A percentile compares a stretch with the other conserved stretches of the same genome.
These are phyloP conservation scores for Saccharum hybrid DNA, from an alignment of 202 grass and related monocot genomes.

Conservation along the genomic window DNA sequence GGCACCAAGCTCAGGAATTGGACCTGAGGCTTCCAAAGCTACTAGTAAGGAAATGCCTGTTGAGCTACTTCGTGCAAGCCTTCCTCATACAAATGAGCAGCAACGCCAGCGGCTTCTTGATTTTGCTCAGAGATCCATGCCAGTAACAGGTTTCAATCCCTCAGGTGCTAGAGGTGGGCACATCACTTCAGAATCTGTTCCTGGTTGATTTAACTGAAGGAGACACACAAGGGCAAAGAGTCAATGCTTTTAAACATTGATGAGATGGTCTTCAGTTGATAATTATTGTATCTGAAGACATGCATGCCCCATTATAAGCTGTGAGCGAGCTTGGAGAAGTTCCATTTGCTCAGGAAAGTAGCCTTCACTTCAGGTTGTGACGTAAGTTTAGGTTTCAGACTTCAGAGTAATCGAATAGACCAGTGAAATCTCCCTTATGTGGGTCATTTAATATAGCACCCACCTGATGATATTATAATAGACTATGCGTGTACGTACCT, in stretches of 20 bases:
- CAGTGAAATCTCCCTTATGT: slow-evolving; percentile 42
- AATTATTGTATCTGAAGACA: slow-evolving; percentile 50
- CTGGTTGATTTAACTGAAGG: slow-evolving; percentile 63
- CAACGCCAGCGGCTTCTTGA: slow-evolving; percentile 79
- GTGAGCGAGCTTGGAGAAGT: slow-evolving; percentile 60
- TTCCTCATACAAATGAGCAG: slow-evolving; percentile 92
- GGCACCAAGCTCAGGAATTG: slow-evolving; percentile 50
- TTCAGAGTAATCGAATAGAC: slow-evolving; percentile 61
- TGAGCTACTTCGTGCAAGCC: slow-evolving; percentile 80
- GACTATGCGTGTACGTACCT: slow-evolving; percentile 58
- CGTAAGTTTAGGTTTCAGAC: slow-evolving; percentile 59
- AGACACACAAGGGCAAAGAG: slow-evolving; percentile 1
- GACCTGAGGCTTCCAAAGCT: slow-evolving; percentile 75
- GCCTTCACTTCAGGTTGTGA: slow-evolving; percentile 55
- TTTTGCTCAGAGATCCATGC: slow-evolving; percentile 85
- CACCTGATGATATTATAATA: slow-evolving; percentile 50
- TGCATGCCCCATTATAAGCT: slow-evolving; percentile 42
- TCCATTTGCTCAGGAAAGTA: slow-evolving; percentile 53
- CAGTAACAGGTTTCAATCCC: slow-evolving; percentile 67
- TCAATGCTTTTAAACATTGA: slow-evolving; percentile 34
- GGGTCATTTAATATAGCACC: slow-evolving; percentile 58
- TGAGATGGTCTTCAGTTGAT: slow-evolving; percentile 40
- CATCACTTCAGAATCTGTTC: slow-evolving; percentile 81
- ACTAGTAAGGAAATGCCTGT: slow-evolving; percentile 94
- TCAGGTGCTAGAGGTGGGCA: slow-evolving; percentile 56